phyloP scores from a whole-genome alignment of 345 rosid species.

The rapeseed (Brassica napus) region DNA sequence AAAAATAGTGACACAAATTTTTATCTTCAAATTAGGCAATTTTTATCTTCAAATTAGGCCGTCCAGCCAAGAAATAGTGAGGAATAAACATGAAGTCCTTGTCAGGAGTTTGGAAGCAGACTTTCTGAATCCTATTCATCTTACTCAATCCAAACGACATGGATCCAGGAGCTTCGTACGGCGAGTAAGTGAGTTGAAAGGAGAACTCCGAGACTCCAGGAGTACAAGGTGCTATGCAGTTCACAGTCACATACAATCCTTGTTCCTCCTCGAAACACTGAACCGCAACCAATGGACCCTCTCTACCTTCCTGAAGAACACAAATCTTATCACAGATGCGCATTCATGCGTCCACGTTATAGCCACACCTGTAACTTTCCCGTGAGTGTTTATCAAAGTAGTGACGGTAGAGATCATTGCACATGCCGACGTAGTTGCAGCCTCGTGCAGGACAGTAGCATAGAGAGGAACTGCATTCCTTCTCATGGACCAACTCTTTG shows the following conservation, averaged over 20 bases:
- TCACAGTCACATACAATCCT: slow-evolving; percentile 33
- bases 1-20: too few species aligned
- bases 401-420: too few species aligned
- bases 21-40: not conserved
- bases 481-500: not conserved
- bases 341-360: not conserved
- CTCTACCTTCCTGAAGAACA: not conserved
- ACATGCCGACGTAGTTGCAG: not conserved
- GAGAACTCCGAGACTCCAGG: not conserved
- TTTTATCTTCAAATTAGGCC: not conserved
- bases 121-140: not conserved
- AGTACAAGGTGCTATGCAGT: slow-evolving; percentile 6
- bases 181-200: not conserved
- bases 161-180: not conserved
- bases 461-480: not conserved
- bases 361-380: not conserved
- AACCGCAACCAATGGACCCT: slow-evolving; percentile 28
- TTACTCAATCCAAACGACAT: not conserved
- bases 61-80: not conserved
- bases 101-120: not conserved
- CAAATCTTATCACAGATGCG: not conserved
- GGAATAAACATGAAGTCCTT: not conserved
- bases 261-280: slow-evolving; percentile 18
- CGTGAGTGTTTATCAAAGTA: too few species aligned
- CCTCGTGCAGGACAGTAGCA: not conserved